Conservation (phyloP, 2,329 filamentous ascomycete species). For the Cryphonectria carpinicola region DNA sequence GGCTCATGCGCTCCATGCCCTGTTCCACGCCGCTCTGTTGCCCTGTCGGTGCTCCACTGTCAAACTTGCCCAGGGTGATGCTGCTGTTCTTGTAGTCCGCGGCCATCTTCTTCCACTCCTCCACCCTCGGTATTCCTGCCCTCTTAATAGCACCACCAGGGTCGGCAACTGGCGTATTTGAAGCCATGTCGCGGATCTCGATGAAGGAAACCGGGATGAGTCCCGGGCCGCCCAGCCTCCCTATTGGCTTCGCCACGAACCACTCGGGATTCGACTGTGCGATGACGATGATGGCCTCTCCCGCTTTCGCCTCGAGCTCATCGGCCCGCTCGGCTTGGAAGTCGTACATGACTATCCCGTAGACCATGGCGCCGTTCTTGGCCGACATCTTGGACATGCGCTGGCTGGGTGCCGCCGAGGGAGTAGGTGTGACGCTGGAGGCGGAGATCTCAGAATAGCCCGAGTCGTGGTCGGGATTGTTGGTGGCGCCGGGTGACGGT, state of each 20-base stretch:
- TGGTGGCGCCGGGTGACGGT: slow-evolving; percentile 52
- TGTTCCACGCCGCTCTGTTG: slow-evolving; percentile 63
- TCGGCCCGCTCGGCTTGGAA: slow-evolving; percentile 95
- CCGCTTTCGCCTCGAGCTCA: slow-evolving; percentile 91
- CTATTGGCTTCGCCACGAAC: slow-evolving; percentile 99
- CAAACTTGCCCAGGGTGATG: slow-evolving; percentile 92
- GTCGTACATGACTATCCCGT: slow-evolving; percentile 95
- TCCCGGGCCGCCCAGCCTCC: slow-evolving; percentile 90
- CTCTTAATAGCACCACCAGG: slow-evolving; percentile 82
- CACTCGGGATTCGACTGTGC: slow-evolving; percentile 98
- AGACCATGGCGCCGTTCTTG: slow-evolving; percentile 81
- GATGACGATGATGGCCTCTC: slow-evolving; percentile 97
- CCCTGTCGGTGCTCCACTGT: slow-evolving; percentile 52
- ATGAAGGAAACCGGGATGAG: slow-evolving; percentile 96
- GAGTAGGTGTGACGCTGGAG: slow-evolving; percentile 34
- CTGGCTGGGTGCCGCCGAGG: slow-evolving; percentile 46
- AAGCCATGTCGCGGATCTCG: slow-evolving; percentile 92
- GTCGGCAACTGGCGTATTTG: slow-evolving; percentile 79
- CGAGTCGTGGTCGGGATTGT: slow-evolving; percentile 81
- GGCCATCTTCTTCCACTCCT: slow-evolving; percentile 99
- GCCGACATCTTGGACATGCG: slow-evolving; percentile 54
- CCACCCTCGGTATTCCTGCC: slow-evolving; percentile 90
- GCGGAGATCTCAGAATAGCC: slow-evolving; percentile 72
- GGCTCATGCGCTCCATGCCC: slow-evolving; percentile 78
- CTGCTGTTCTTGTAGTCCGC: slow-evolving; percentile 99